A percentile compares a stretch with the other conserved stretches of the same genome.
Conservation (phyloP, 805 yeast species). For the Candida odintsovae region DNA sequence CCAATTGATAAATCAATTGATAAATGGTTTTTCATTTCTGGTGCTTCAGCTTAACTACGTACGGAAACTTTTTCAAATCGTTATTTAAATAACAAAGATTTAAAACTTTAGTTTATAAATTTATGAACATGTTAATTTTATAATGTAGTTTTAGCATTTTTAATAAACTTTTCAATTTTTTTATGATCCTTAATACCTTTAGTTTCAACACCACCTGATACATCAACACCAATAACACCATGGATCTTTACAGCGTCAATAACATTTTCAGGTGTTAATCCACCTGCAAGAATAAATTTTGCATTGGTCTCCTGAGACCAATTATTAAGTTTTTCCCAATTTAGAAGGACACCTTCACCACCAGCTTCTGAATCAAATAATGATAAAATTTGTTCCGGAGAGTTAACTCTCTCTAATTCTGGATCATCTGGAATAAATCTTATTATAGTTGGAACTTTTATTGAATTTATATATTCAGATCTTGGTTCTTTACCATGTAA, state of each 20-base stretch:
- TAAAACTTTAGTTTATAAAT: neutral
- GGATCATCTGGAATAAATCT: slow-evolving; percentile 61
- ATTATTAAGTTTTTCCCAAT: slow-evolving; percentile 54
- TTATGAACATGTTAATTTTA: too few species aligned
- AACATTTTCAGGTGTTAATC: slow-evolving; percentile 75
- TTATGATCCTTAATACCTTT: slow-evolving; percentile 62
- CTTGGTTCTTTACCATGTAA: slow-evolving; percentile 75
- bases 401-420: slow-evolving; percentile 27
- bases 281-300: slow-evolving; percentile 78
- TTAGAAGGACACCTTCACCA: slow-evolving; percentile 80
- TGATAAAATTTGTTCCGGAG: slow-evolving; percentile 43
- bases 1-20: slow-evolving; percentile 95
- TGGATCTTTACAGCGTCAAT: slow-evolving; percentile 36
- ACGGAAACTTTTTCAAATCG: neutral
- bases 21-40: slow-evolving; percentile 98
- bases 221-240: slow-evolving; percentile 88
- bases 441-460: slow-evolving; percentile 59
- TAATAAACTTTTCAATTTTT: slow-evolving; percentile 58
- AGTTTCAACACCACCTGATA: slow-evolving; percentile 91
- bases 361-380: slow-evolving; percentile 85
- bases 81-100: neutral
- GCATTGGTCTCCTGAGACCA: slow-evolving; percentile 26
- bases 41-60: slow-evolving; percentile 46
- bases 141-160: slow-evolving; percentile 36
- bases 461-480: slow-evolving; percentile 30